Evolutionary conservation across 371 early-diverging fungal genomes (phyloP).

Genomic region (Mucor irregularis): DNA sequence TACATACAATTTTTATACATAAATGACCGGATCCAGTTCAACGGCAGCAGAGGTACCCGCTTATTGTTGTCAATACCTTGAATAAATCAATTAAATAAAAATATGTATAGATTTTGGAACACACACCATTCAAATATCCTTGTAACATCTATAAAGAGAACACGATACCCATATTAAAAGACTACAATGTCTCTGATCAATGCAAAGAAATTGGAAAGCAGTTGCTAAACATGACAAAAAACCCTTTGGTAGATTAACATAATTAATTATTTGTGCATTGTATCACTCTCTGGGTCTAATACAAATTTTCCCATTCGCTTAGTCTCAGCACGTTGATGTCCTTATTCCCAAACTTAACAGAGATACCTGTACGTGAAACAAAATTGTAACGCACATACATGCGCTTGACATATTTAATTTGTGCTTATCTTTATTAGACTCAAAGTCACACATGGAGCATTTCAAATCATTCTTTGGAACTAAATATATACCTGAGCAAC

Average conservation of each 20-base stretch:
- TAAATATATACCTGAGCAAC: neutral
- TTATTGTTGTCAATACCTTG: neutral
- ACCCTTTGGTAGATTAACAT: slow-evolving; percentile 20
- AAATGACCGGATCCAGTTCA: neutral
- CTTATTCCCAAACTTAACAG: slow-evolving; percentile 15
- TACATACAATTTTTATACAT: neutral
- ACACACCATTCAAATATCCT: slow-evolving; percentile 20
- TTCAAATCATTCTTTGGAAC: slow-evolving; percentile 24
- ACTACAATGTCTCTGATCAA: slow-evolving; percentile 20
- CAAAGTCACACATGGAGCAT: slow-evolving; percentile 12
- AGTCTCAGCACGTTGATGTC: slow-evolving; percentile 39
- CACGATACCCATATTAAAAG: slow-evolving; percentile 25
- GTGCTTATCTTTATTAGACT: neutral
- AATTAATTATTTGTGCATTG: no score
- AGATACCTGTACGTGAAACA: slow-evolving; percentile 12
- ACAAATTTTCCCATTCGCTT: slow-evolving; percentile 3
- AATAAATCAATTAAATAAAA: neutral
- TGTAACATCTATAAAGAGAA: slow-evolving; percentile 26
- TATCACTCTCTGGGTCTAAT: no score
- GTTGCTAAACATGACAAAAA: slow-evolving; percentile 24
- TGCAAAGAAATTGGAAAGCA: slow-evolving; percentile 27
- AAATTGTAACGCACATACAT: neutral
- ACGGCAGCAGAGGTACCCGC: neutral
- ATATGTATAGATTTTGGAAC: slow-evolving; percentile 4
- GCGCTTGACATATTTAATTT: neutral